These are phyloP conservation scores for Pleurotus tuoliensis DNA, from an alignment of 768 basidiomycete species.

Conservation along the genomic window DNA sequence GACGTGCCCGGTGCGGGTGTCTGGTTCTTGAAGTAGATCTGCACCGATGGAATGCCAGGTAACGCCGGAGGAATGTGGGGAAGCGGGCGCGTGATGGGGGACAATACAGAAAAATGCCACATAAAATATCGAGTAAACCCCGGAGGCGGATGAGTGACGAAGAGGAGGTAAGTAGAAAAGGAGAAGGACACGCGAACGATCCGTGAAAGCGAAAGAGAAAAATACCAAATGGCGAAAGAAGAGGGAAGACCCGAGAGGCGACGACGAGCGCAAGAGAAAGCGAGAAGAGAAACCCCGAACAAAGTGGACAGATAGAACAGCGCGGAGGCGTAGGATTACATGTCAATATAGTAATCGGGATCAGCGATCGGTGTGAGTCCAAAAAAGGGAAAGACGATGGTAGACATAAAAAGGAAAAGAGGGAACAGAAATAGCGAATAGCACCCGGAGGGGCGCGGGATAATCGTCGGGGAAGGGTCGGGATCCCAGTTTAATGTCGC, in stretches of 20 bases:
- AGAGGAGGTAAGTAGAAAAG: conserved; percentile 18
- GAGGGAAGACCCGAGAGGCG: conserved; percentile 11
- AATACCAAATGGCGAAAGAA: neutral
- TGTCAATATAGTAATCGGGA: neutral
- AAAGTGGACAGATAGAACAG: too few relatives aligned
- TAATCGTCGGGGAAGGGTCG: conserved; percentile 10
- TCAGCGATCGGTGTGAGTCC: conserved; percentile 2
- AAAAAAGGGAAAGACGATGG: conserved; percentile 2
- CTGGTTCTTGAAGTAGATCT: conserved; percentile 99
- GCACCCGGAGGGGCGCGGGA: conserved; percentile 5
- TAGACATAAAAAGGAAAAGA: neutral
- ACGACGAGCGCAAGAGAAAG: conserved; percentile 4
- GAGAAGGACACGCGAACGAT: conserved; percentile 27
- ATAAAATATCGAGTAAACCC: conserved; percentile 14
- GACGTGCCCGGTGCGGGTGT: conserved; percentile 63
- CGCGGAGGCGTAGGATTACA: too few relatives aligned
- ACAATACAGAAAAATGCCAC: neutral
- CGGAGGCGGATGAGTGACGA: conserved; percentile 10
- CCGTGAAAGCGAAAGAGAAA: conserved; percentile 30
- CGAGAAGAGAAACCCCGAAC: conserved; percentile 2
- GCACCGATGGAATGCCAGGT: conserved; percentile 10
- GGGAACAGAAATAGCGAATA: neutral
- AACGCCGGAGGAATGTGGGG: neutral
- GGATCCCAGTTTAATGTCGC: neutral
- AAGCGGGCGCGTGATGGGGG: neutral